Evolutionary conservation across 139 green algal species (phyloP).

Genomic region (Pseudopediastrum boryanum): DNA sequence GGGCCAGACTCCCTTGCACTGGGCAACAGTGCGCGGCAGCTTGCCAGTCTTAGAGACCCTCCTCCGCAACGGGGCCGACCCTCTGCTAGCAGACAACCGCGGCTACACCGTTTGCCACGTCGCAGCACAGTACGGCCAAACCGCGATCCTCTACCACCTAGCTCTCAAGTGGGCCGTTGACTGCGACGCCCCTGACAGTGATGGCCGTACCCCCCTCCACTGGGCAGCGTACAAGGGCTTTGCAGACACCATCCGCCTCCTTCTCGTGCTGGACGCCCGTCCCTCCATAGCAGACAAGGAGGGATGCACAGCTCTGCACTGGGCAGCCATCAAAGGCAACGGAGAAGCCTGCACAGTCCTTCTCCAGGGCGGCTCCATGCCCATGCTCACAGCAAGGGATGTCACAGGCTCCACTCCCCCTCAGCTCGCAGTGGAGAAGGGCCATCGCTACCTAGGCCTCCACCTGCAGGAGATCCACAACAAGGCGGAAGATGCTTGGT

Average conservation of each 20-base stretch:
- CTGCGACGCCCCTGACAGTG: conserved; percentile 77
- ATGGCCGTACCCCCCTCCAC: conserved; percentile 81
- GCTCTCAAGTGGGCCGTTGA: conserved; percentile 86
- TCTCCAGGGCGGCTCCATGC: conserved; percentile 77
- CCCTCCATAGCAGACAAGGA: conserved; percentile 77
- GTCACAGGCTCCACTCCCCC: conserved; percentile 85
- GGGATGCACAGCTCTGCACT: conserved; percentile 95
- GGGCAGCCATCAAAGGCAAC: conserved; percentile 94
- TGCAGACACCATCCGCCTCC: conserved; percentile 84
- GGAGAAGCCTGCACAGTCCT: conserved; percentile 90
- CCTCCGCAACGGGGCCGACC: conserved; percentile 63
- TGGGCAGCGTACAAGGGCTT: conserved; percentile 95
- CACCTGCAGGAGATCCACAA: conserved; percentile 46
- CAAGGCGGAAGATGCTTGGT: conserved; percentile 39
- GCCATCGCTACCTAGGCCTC: conserved; percentile 83
- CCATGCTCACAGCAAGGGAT: conserved; percentile 70
- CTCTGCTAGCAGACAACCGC: conserved; percentile 58
- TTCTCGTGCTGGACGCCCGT: conserved; percentile 86
- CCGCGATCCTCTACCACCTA: conserved; percentile 90
- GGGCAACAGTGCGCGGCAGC: conserved; percentile 81
- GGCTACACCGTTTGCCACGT: conserved; percentile 76
- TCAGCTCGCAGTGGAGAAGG: conserved; percentile 92
- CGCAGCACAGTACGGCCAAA: conserved; percentile 88
- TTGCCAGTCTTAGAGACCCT: conserved; percentile 79
- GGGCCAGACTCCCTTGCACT: conserved; percentile 90